These are phyloP conservation scores for Botrytis squamosa DNA, from an alignment of 2,329 filamentous ascomycete species.

Conservation along the genomic window DNA sequence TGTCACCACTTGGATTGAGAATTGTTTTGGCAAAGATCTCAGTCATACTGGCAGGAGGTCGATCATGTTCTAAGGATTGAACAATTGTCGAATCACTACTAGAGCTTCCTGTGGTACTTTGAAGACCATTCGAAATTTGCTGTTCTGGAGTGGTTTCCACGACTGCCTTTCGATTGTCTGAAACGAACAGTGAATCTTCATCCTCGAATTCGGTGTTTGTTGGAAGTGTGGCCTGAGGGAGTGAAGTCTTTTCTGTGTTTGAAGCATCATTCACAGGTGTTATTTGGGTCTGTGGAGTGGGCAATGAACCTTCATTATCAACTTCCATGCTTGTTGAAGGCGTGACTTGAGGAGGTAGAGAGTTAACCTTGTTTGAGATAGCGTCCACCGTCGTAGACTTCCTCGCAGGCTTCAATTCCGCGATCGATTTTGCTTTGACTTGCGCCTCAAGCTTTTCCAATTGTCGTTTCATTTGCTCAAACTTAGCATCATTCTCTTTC, in stretches of 20 bases:
- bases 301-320: neutral
- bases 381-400: neutral
- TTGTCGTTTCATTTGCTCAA: neutral
- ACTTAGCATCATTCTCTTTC: neutral
- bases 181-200: constrained; percentile 26
- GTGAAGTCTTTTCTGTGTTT: neutral
- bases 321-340: neutral
- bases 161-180: neutral
- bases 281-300: neutral
- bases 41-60: neutral
- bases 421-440: neutral
- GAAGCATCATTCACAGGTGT: neutral
- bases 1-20: neutral
- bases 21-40: constrained; percentile 3
- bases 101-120: neutral
- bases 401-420: neutral
- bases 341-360: neutral
- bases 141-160: neutral
- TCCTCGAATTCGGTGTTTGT: constrained; percentile 15
- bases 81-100: neutral
- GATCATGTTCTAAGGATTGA: neutral
- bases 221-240: neutral
- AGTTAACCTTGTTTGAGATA: too few species aligned
- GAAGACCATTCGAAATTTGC: neutral
- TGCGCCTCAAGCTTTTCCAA: neutral